Percentiles rank a stretch among this genome's conserved stretches.
These are phyloP conservation scores for Aureobasidium vineae DNA, from an alignment of 2,329 filamentous ascomycete genomes.

Conservation along the genomic window DNA sequence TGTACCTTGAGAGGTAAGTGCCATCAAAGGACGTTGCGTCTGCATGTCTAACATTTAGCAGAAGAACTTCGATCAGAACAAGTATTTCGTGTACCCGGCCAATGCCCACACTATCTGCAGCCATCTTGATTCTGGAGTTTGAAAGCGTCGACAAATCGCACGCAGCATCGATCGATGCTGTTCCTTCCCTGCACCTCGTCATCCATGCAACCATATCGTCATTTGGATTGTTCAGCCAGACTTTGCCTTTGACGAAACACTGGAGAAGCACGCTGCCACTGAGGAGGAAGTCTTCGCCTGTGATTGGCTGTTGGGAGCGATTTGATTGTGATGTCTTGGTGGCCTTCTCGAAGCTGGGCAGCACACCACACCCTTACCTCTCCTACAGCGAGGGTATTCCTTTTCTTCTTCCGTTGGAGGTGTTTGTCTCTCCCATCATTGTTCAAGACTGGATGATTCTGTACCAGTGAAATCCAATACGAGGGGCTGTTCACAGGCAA, in stretches of 20 bases:
- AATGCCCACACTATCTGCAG: constrained; percentile 25
- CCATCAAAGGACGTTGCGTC: background rate
- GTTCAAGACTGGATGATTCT: no score
- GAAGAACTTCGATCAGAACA: constrained; percentile 34
- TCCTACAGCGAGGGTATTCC: background rate
- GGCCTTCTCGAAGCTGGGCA: background rate
- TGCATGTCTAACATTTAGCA: constrained; percentile 43
- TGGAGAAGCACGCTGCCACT: constrained; percentile 27
- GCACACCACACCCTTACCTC: background rate
- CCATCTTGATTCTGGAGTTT: constrained; percentile 45
- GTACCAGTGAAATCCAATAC: background rate
- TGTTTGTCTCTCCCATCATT: background rate
- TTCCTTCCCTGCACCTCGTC: constrained; percentile 46
- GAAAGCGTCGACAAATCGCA: constrained; percentile 48
- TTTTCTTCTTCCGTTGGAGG: background rate
- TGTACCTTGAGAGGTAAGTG: constrained; percentile 2
- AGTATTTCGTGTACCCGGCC: background rate
- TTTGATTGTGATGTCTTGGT: background rate
- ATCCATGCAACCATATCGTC: constrained; percentile 42
- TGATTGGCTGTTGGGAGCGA: background rate
- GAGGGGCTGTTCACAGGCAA: background rate
- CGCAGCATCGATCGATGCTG: constrained; percentile 46
- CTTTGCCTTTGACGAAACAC: constrained; percentile 41
- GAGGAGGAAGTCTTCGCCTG: background rate
- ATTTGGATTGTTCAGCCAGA: constrained; percentile 44